Percentiles rank a stretch among this genome's conserved stretches.
These are phyloP conservation scores for Globisporangium perplexum DNA, from an alignment of 352 stramenopile genomes.

Conservation along the genomic window DNA sequence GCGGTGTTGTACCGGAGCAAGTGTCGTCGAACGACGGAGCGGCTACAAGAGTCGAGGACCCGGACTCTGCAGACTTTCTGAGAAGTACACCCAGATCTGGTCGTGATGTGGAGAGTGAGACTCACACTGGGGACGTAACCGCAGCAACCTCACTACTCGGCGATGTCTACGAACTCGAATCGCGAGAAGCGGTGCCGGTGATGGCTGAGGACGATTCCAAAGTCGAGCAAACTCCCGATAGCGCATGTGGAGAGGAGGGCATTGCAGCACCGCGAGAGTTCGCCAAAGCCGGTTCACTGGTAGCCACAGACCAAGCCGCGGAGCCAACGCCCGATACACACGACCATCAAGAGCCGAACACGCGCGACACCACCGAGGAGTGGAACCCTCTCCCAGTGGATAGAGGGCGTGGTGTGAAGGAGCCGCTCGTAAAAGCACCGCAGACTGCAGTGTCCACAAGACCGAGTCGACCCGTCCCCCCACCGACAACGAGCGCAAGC, in stretches of 20 bases:
- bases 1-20: background rate
- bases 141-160: background rate
- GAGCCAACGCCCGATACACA: background rate
- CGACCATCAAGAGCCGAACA: background rate
- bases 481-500: background rate
- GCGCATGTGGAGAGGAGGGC: background rate
- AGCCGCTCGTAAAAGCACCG: background rate
- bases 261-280: background rate
- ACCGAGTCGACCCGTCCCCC: constrained; percentile 1
- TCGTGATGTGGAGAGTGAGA: background rate
- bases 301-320: background rate
- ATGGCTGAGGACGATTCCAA: background rate
- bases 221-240: background rate
- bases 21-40: too few relatives aligned
- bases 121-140: background rate
- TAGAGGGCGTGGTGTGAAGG: background rate
- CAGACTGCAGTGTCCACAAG: background rate
- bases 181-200: background rate
- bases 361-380: background rate
- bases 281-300: background rate
- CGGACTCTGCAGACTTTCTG: background rate
- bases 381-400: background rate
- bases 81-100: background rate
- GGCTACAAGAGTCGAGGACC: background rate
- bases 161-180: background rate